These are phyloP conservation scores for Hirsutella rhossiliensis DNA, from an alignment of 2,329 filamentous ascomycete genomes.

Conservation along the genomic window DNA sequence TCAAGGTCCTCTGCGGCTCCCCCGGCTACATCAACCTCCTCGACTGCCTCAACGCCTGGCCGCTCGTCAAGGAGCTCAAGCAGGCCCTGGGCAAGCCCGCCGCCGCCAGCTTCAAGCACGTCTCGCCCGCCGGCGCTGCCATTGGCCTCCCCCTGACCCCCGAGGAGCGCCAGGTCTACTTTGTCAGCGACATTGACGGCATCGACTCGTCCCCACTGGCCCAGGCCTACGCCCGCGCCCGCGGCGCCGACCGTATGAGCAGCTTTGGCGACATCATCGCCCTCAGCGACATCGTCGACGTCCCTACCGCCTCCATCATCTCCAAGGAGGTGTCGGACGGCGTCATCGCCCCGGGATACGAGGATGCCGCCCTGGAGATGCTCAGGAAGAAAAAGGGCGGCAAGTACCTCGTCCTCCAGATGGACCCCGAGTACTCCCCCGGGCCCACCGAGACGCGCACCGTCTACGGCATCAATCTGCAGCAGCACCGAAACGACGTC, in stretches of 20 bases:
- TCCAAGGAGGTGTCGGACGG: conserved; percentile 96
- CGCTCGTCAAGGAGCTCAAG: conserved; percentile 91
- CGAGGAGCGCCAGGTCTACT: conserved; percentile 93
- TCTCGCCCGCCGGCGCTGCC: conserved; percentile 90
- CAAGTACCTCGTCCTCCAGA: conserved; percentile 91
- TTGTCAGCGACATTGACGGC: conserved; percentile 89
- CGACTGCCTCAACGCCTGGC: conserved; percentile 94
- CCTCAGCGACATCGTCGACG: conserved; percentile 79
- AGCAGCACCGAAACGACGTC: conserved; percentile 88
- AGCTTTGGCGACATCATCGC: conserved; percentile 97
- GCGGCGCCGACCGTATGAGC: conserved; percentile 96
- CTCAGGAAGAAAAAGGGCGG: conserved; percentile 97
- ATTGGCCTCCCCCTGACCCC: conserved; percentile 79
- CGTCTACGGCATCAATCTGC: conserved; percentile 79
- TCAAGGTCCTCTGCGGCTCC: conserved; percentile 81
- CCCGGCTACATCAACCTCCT: conserved; percentile 97
- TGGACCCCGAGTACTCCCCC: conserved; percentile 78
- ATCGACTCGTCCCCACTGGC: conserved; percentile 78
- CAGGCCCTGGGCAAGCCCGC: conserved; percentile 76
- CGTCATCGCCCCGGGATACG: conserved; percentile 83
- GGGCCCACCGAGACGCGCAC: conserved; percentile 72
- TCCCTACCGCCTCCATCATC: conserved; percentile 93
- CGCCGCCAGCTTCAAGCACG: conserved; percentile 97
- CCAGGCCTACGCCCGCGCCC: conserved; percentile 89
- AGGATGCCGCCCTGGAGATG: conserved; percentile 75